Base-by-base conservation (phyloP, 1,284 basidiomycete species). In the Trametes hirsuta region DNA sequence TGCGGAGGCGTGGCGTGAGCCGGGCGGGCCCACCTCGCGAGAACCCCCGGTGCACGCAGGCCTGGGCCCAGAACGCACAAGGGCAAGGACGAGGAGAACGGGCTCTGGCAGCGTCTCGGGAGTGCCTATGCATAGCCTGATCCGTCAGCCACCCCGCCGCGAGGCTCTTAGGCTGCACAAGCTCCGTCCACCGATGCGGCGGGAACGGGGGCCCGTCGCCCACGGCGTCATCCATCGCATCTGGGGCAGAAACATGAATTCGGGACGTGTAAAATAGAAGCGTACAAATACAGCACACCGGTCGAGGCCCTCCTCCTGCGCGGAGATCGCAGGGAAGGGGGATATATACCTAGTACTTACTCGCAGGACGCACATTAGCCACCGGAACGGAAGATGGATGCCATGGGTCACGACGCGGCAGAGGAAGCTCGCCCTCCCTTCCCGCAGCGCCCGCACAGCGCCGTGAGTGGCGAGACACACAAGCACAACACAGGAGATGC, bases 281-380 rank as follows among this genome's bases (percentile, higher is more conserved):
- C 53, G 49, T 60, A 60, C 59, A 61, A 61, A 50, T 57, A 61
- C 59, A 61, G 37, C 53, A 36, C 52, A 42, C 30, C 47, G 41
- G 34, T 11, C 49, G 3, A 34, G 24, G 45, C 47, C 41, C 50
- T 42, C 45, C 50, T 51, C 56, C 44, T n/a, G 24, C 22, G 30
- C 35, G 25, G n/a, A 15, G 24, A 25, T 18, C 48, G 37, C 18
- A 18, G n/a, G 14, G 37, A 6, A n/a, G 47, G 2, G 48, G 25
- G 48, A 41, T 30, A 40, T 47, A 51, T 47, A 47, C 25, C 37
- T 25, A 24, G 30, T 18, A 18, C 18, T 18, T 18, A 18, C 18
- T 18, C 18, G 18, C 18, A 18, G 18, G 18, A 18, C 18, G 18
- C n/a, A 39, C 18, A 22, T 39, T 42, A 6, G 30, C 30, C 15